These are phyloP conservation scores for Pinus taeda DNA, from an alignment of 75 land plant genomes.

Conservation along the genomic window DNA sequence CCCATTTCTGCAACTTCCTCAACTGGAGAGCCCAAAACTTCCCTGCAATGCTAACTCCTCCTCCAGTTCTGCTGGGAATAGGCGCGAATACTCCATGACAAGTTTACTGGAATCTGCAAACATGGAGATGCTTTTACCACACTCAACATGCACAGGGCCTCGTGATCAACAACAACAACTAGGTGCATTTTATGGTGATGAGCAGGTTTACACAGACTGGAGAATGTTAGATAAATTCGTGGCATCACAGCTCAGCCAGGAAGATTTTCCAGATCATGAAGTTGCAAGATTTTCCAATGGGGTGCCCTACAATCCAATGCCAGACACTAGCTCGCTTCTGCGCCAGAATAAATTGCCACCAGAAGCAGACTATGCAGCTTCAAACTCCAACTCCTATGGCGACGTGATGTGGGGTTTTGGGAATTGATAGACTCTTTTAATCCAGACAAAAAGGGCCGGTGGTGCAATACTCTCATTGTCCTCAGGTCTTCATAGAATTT, in stretches of 20 bases:
- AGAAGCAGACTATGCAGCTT: slow-evolving; percentile 7
- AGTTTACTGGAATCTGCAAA: neutral
- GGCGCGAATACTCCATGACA: slow-evolving; percentile 6
- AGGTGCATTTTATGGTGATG: neutral
- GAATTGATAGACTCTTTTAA: neutral
- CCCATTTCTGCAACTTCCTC: slow-evolving; percentile 44
- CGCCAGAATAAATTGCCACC: neutral
- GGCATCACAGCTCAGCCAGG: slow-evolving; percentile 73
- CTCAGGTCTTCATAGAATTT: neutral
- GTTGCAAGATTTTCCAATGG: neutral
- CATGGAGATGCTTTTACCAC: slow-evolving; percentile 2
- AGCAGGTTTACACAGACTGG: slow-evolving; percentile 51
- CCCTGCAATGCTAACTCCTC: slow-evolving; percentile 5
- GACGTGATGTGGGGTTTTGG: slow-evolving; percentile 3
- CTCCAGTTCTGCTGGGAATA: neutral
- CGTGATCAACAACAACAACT: neutral
- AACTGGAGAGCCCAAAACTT: slow-evolving; percentile 53
- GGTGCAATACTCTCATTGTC: too few species aligned
- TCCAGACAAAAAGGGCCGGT: neutral
- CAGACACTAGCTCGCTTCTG: neutral
- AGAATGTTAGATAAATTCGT: slow-evolving; percentile 70
- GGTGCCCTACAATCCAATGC: neutral
- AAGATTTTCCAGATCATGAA: slow-evolving; percentile 10
- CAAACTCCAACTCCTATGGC: slow-evolving; percentile 5
- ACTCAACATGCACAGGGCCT: neutral